phyloP scores from a whole-genome alignment of 2,329 filamentous ascomycete genomes.

The Penicillium capsulatum region DNA sequence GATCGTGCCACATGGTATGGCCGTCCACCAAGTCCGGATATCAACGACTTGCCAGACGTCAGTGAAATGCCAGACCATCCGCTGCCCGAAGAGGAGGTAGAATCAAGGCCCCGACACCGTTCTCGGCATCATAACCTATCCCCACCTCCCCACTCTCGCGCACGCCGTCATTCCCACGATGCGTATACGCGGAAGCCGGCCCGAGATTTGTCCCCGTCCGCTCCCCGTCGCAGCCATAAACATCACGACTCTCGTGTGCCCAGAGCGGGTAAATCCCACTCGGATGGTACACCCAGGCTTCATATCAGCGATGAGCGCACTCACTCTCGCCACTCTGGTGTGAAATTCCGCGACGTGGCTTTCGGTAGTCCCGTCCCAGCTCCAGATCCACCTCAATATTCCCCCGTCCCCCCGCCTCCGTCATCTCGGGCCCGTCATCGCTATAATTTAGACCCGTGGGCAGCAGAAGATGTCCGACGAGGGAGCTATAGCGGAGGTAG shows the following conservation, averaged over 20 bases:
- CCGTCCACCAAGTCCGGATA: constrained; percentile 19
- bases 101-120: constrained; percentile 15
- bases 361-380: constrained; percentile 21
- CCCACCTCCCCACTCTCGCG: constrained; percentile 20
- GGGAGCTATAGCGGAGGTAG: constrained; percentile 23
- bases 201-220: constrained; percentile 27
- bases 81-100: constrained; percentile 1
- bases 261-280: constrained; percentile 10
- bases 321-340: constrained; percentile 13
- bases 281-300: constrained; percentile 7
- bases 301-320: constrained; percentile 12
- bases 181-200: constrained; percentile 30
- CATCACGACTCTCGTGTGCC: constrained; percentile 11
- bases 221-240: constrained; percentile 7
- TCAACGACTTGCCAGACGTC: constrained; percentile 18
- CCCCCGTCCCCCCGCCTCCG: constrained; percentile 14
- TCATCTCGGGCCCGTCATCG: constrained; percentile 19
- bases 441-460: constrained; percentile 23
- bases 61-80: constrained; percentile 31
- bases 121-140: constrained; percentile 26
- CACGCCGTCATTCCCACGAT: constrained; percentile 38
- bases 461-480: constrained; percentile 24
- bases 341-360: constrained; percentile 26
- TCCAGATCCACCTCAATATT: constrained; percentile 17
- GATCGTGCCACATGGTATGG: constrained; percentile 17